Conservation (phyloP, 345 rosid genomes). For the Salix caprea region DNA sequence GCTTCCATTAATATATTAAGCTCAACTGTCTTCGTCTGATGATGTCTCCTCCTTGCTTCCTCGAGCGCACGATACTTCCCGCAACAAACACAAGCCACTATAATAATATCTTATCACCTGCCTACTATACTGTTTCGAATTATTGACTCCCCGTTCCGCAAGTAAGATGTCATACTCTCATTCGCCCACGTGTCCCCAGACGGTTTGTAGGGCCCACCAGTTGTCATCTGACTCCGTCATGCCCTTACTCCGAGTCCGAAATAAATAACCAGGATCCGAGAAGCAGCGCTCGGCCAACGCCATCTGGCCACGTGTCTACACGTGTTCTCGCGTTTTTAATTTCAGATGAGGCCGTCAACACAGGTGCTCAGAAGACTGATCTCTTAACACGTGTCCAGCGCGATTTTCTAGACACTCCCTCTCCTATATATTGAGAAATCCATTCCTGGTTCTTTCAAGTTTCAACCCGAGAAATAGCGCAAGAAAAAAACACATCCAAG, state of each 20-base stretch:
- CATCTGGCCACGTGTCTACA: conserved; percentile 26
- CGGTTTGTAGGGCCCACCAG: conserved; percentile 24
- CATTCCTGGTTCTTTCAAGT: neutral
- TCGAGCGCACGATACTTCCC: neutral
- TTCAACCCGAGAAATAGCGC: neutral
- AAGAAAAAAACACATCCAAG: neutral
- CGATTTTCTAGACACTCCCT: neutral
- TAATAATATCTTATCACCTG: neutral
- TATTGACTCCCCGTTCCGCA: conserved; percentile 4
- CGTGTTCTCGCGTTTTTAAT: conserved; percentile 6
- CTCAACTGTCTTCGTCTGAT: neutral
- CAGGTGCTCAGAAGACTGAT: too few species aligned
- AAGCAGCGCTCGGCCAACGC: conserved; percentile 14
- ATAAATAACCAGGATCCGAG: conserved; percentile 24
- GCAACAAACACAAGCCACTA: neutral
- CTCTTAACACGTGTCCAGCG: too few species aligned
- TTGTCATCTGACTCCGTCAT: too few species aligned
- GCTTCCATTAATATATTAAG: neutral
- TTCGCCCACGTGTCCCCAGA: conserved; percentile 25
- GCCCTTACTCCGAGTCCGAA: conserved; percentile 5
- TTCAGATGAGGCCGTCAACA: conserved; percentile 11
- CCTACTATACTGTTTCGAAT: neutral
- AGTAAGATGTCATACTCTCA: conserved; percentile 24
- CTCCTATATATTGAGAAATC: conserved; percentile 1
- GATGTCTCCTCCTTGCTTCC: neutral